phyloP scores from a whole-genome alignment of 1,284 basidiomycete species.

The Leccinum fuscescens region DNA sequence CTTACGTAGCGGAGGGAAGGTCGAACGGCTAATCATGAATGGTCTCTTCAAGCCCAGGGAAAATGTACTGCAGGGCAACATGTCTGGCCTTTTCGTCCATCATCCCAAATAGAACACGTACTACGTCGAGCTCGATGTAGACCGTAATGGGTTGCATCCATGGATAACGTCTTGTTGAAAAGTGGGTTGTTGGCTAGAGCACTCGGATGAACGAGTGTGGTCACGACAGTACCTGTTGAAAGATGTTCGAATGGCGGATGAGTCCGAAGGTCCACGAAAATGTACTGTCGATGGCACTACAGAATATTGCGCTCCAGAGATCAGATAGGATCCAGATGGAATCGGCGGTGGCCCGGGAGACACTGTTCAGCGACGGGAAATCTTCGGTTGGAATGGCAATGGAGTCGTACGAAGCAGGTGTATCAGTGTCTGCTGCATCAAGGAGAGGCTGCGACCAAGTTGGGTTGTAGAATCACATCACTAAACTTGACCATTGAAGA shows the following conservation, averaged over 20 bases:
- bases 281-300: slow-evolving; percentile 77
- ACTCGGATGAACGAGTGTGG: slow-evolving; percentile 53
- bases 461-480: background rate
- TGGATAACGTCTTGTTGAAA: too few species aligned
- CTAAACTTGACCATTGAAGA: background rate
- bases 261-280: slow-evolving; percentile 8
- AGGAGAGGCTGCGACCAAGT: background rate
- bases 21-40: slow-evolving; percentile 43
- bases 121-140: slow-evolving; percentile 37
- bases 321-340: slow-evolving; percentile 70
- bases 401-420: slow-evolving; percentile 6
- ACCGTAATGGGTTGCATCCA: slow-evolving; percentile 39
- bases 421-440: background rate
- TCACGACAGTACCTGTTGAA: slow-evolving; percentile 66
- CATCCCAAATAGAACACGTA: slow-evolving; percentile 37
- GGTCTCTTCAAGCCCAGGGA: slow-evolving; percentile 36
- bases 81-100: slow-evolving; percentile 41
- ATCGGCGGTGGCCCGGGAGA: slow-evolving; percentile 48
- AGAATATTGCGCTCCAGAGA: slow-evolving; percentile 75
- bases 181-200: too few species aligned
- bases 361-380: slow-evolving; percentile 26
- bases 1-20: slow-evolving; percentile 49
- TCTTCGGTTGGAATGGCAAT: background rate
- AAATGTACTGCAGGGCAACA: slow-evolving; percentile 33
- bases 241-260: background rate